phyloP scores from a whole-genome alignment of 306 rosid genomes.

The Sphenostylis stenocarpa region DNA sequence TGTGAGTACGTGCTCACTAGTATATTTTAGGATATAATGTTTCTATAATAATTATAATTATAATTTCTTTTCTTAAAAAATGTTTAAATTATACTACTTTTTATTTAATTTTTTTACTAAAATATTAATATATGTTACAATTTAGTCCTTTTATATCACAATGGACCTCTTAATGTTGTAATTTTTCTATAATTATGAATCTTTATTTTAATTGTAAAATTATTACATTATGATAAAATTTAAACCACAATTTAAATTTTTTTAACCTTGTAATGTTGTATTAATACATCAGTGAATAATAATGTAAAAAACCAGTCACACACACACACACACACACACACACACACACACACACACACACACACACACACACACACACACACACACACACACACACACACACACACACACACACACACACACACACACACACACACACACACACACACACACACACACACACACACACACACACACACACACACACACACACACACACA shows the following conservation, averaged over 20 bases:
- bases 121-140: neutral
- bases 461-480: too few species aligned
- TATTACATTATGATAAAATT: neutral
- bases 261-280: neutral
- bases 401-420: too few species aligned
- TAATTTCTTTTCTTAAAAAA: neutral
- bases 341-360: too few species aligned
- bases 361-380: too few species aligned
- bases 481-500: too few species aligned
- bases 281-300: neutral
- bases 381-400: too few species aligned
- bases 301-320: too few species aligned
- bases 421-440: too few species aligned
- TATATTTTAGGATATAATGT: neutral
- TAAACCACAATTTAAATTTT: neutral
- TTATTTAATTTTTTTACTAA: neutral
- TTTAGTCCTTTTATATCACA: neutral
- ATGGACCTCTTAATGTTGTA: neutral
- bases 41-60: neutral
- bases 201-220: neutral
- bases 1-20: neutral
- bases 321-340: too few species aligned
- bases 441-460: too few species aligned
- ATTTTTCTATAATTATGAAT: too few species aligned
- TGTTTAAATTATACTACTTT: neutral